Evolutionary conservation across 139 green algal genomes (phyloP).

Genomic region (Zygnema cylindricum): DNA sequence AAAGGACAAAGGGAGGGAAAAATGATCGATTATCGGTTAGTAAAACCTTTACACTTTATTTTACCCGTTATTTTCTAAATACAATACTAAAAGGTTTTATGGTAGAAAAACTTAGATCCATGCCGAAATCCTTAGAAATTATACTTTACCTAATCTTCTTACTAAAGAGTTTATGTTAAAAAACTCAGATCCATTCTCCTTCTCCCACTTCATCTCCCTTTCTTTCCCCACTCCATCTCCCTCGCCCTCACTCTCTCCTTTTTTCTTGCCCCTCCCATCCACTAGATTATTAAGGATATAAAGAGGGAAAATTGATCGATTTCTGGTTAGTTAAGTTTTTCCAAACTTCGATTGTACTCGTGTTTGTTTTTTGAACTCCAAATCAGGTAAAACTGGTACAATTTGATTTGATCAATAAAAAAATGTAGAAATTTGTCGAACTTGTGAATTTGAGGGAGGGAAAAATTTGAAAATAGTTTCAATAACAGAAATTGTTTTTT

Average conservation of each 20-base stretch:
- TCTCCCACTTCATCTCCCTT: no score
- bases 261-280: no score
- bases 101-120: no score
- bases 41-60: no score
- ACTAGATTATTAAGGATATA: background rate
- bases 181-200: no score
- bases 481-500: no score
- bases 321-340: background rate
- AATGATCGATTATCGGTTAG: slow-evolving; percentile 79
- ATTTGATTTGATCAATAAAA: background rate
- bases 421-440: background rate
- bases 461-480: no score
- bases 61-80: no score
- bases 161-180: no score
- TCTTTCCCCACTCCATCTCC: background rate
- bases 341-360: background rate
- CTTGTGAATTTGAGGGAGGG: background rate
- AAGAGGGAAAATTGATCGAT: background rate
- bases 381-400: background rate
- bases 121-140: no score
- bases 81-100: no score
- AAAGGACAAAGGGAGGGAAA: slow-evolving; percentile 84
- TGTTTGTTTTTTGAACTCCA: background rate
- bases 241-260: background rate
- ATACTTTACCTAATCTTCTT: no score